A percentile compares a stretch with the other conserved stretches of the same genome.
Conservation (phyloP, 305 asterid species). For the Solanum aculeatissimum region DNA sequence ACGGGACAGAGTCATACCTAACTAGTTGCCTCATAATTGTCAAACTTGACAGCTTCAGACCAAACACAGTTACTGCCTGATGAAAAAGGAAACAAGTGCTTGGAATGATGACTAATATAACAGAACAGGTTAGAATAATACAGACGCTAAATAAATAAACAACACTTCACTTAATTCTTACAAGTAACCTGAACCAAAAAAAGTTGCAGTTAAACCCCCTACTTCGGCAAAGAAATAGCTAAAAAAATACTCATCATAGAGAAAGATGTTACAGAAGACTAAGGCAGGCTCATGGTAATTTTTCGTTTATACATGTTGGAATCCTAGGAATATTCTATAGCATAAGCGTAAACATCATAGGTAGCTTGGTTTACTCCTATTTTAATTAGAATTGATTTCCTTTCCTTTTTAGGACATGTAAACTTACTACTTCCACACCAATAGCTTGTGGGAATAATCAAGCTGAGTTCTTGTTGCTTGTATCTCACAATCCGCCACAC, state of each 20-base stretch:
- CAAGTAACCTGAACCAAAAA: neutral
- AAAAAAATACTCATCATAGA: neutral
- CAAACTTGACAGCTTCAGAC: slow-evolving; percentile 84
- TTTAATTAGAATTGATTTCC: too few relatives aligned
- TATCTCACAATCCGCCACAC: too few relatives aligned
- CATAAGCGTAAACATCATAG: too few relatives aligned
- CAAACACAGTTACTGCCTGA: slow-evolving; percentile 63
- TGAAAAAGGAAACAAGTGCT: slow-evolving; percentile 17
- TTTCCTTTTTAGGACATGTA: too few relatives aligned
- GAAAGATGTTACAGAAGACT: neutral
- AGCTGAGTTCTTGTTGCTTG: too few relatives aligned
- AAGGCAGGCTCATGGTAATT: neutral
- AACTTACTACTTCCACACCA: too few relatives aligned
- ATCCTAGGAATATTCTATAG: too few relatives aligned
- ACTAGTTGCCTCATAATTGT: slow-evolving; percentile 60
- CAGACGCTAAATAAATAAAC: neutral
- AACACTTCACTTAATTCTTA: neutral
- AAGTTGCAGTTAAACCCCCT: neutral
- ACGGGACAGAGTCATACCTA: slow-evolving; percentile 42
- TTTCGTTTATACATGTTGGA: neutral
- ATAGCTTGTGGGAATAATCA: too few relatives aligned
- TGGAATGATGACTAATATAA: neutral
- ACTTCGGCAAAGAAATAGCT: neutral
- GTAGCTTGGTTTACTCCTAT: too few relatives aligned
- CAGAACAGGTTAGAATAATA: neutral